Base-by-base conservation (phyloP, 345 rosid genomes). In the Salix purpurea region DNA sequence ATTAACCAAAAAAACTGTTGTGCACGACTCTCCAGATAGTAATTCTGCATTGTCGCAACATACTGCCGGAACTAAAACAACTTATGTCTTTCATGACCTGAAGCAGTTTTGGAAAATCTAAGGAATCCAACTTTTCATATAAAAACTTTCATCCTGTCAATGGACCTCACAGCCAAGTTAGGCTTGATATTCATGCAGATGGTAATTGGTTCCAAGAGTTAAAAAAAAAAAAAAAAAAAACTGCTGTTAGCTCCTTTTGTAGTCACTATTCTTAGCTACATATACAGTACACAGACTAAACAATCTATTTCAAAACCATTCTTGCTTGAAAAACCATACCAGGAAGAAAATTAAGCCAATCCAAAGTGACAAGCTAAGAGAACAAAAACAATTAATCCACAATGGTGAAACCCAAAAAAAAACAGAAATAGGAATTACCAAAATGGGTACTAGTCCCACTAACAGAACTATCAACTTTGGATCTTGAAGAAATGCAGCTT, bases 401-500 rank as follows among this genome's bases (percentile, higher is more conserved):
- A 71, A 6, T 19, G 12, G 65, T 46, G 30, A n/a, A 65, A 71
- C 68, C 42, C 46, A 48, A 64, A 26, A 58, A 15, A 64, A 54
- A 3, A 37, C 26, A 16, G 67, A 67, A 75, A 58, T 30, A 32
- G 52, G 56, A 54, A 67, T 80, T 80, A 80, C 83, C 83, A 56
- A 6, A 80, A 42, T 80, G 73, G 15, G 80, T 48, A 76, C 74
- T 80, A 42, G 79, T 76, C 74, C 83, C 83, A 68, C 83, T 80
- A 69, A 80, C 74, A 76, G 83, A 80, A 77, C 77, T 80, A 67
- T 80, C 83, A 13, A 80, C 83, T 80, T 80, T 80, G 80, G 83
- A 76, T 80, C 80, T 80, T 72, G 80, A 80, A 76, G 83, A 76
- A 80, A 80, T 80, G 83, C 83, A 80, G 80, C 83, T 72, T 21